Conservation (phyloP, 257 asterid species). For the Nicotiana otophora region DNA sequence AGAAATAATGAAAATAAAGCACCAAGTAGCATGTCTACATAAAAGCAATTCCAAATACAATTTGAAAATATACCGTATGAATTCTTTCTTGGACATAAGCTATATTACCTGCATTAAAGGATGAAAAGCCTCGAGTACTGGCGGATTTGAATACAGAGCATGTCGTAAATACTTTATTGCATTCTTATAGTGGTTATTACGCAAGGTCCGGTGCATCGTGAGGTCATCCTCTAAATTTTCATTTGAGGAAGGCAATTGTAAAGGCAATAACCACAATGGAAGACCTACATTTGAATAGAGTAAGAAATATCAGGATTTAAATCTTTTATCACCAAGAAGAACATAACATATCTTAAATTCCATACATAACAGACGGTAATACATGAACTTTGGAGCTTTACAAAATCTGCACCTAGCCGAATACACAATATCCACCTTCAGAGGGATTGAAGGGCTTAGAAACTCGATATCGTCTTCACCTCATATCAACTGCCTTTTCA, state of each 20-base stretch:
- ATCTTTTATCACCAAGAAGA: not conserved
- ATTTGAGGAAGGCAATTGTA: slow-evolving; percentile 49
- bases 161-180: slow-evolving; percentile 56
- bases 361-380: not conserved
- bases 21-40: not conserved
- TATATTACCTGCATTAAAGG: slow-evolving; percentile 75
- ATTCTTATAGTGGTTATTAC: slow-evolving; percentile 39
- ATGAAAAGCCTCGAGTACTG: slow-evolving; percentile 69
- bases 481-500: not conserved
- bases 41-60: not conserved
- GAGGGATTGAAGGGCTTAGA: not conserved
- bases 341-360: not conserved
- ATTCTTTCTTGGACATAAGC: not conserved
- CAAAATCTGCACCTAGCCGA: not conserved
- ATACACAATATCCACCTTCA: not conserved
- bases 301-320: not conserved
- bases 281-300: slow-evolving; percentile 38
- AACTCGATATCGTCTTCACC: not conserved
- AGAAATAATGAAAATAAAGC: too few species aligned
- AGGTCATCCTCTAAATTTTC: slow-evolving; percentile 50
- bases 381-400: not conserved
- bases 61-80: not conserved
- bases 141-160: slow-evolving; percentile 57
- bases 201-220: slow-evolving; percentile 39
- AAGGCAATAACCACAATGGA: slow-evolving; percentile 79